Evolutionary conservation across 768 basidiomycete species (phyloP).

Genomic region (Saitozyma podzolica): DNA sequence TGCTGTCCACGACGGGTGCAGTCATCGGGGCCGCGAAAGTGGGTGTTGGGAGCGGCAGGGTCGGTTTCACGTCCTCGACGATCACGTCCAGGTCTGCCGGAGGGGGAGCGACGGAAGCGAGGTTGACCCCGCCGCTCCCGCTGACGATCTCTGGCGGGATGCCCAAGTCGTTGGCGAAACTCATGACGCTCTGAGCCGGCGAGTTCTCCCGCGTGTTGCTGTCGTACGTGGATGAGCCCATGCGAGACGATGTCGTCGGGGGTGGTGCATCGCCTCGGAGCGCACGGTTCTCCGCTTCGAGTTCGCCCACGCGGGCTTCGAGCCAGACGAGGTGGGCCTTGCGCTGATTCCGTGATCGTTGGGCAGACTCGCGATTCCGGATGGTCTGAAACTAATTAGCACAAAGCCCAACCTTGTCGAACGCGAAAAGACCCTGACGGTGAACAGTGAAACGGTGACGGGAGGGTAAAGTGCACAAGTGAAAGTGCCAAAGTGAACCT

Average conservation of each 20-base stretch:
- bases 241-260: slow-evolving; percentile 9
- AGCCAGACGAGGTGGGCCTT: slow-evolving; percentile 77
- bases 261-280: slow-evolving; percentile 23
- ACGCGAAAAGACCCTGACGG: neutral
- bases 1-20: neutral
- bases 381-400: slow-evolving; percentile 60
- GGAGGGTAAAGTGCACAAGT: neutral
- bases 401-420: too few relatives aligned
- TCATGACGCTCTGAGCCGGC: slow-evolving; percentile 25
- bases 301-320: slow-evolving; percentile 67
- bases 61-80: neutral
- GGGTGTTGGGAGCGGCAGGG: neutral
- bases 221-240: neutral
- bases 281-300: slow-evolving; percentile 76
- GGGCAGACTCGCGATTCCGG: slow-evolving; percentile 88
- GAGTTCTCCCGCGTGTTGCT: slow-evolving; percentile 17
- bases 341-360: slow-evolving; percentile 85
- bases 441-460: neutral
- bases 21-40: slow-evolving; percentile 1
- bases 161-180: slow-evolving; percentile 27
- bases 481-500: neutral
- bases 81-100: slow-evolving; percentile 21
- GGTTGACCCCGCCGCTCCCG: slow-evolving; percentile 32
- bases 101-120: slow-evolving; percentile 38
- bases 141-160: slow-evolving; percentile 20